Base-by-base conservation (phyloP, 495 filamentous ascomycete species). In the Pseudotulostoma volvatum region DNA sequence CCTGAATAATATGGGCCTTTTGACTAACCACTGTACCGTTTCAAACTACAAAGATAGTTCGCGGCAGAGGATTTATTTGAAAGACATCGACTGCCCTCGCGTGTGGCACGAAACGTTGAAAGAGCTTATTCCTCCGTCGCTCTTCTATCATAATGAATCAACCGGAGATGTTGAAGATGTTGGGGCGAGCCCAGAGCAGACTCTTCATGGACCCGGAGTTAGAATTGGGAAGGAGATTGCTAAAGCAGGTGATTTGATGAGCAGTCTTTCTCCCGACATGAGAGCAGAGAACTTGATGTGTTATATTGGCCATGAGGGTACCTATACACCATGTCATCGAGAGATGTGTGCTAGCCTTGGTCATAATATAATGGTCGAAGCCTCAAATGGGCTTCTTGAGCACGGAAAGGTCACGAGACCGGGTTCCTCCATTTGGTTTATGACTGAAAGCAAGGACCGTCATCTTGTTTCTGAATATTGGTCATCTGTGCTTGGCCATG, bases 271-370 rank as follows among this genome's bases (percentile, higher is more conserved):
- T 0, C 56, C 67, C 9, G 63, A 75, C 15, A 90, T 93, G 81
- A 73, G 85, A 14, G 90, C 90, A 4, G 79, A 92, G 43, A 97
- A 97, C 41, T 67, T 97, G 50, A 94, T 95, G 88, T 95, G 87
- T 59, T 97, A 97, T 52, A 79, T 95, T 45, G 90, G 90, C 1
- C 90, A 95, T 48, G 90, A 97, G 60, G 90, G 90, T 0, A 97
- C 90, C 1, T 97, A 92, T 51, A 97, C 90, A 0, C 87, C 90
- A 37, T 81, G 85, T 11, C 90, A 97, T 55, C 77, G 84, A 50
- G 90, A 97, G 52, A 97, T 97, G 90, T 97, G 88, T 58, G 90
- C 82, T 11, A 90, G 78, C 41, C 65, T 97, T 25, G 88, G 90
- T 0, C 90, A 97, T 37, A 97, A 97, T 50, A 79, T 97, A 37